phyloP scores from a whole-genome alignment of 2,329 filamentous ascomycete species.

The Trichoderma citrinoviride region DNA sequence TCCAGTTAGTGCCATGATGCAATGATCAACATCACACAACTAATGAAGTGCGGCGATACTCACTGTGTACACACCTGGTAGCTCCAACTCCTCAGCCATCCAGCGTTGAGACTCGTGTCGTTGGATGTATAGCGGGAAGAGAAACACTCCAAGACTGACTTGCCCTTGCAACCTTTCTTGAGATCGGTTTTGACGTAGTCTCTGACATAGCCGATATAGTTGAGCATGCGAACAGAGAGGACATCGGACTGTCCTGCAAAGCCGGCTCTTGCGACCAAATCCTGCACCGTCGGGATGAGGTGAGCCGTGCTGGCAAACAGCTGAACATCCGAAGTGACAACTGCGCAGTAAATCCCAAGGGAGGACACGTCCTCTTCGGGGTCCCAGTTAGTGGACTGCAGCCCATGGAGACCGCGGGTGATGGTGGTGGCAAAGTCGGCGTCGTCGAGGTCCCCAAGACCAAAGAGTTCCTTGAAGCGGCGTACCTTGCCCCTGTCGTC shows the following conservation, averaged over 20 bases:
- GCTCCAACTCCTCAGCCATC: constrained; percentile 43
- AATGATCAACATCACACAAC: neutral
- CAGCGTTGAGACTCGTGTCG: constrained; percentile 26
- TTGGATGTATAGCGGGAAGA: constrained; percentile 29
- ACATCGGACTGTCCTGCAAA: constrained; percentile 38
- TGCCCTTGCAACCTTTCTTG: constrained; percentile 26
- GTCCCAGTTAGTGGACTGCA: constrained; percentile 56
- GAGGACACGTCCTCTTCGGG: constrained; percentile 41
- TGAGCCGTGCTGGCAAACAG: constrained; percentile 44
- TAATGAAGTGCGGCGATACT: constrained; percentile 24
- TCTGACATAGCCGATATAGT: constrained; percentile 49
- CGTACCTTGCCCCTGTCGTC: constrained; percentile 42
- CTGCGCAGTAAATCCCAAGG: constrained; percentile 50
- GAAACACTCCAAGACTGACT: constrained; percentile 33
- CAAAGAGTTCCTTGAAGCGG: constrained; percentile 48
- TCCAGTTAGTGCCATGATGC: neutral
- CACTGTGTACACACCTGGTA: constrained; percentile 57
- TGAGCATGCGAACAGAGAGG: constrained; percentile 47
- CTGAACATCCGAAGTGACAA: constrained; percentile 41
- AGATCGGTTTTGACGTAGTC: constrained; percentile 33
- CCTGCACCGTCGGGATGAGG: constrained; percentile 36
- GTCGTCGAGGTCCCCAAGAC: constrained; percentile 43
- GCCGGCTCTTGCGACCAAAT: constrained; percentile 43
- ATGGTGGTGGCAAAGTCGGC: constrained; percentile 50
- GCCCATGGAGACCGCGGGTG: constrained; percentile 39